Base-by-base conservation (phyloP, 257 asterid species). In the Dorcoceras hygrometricum region DNA sequence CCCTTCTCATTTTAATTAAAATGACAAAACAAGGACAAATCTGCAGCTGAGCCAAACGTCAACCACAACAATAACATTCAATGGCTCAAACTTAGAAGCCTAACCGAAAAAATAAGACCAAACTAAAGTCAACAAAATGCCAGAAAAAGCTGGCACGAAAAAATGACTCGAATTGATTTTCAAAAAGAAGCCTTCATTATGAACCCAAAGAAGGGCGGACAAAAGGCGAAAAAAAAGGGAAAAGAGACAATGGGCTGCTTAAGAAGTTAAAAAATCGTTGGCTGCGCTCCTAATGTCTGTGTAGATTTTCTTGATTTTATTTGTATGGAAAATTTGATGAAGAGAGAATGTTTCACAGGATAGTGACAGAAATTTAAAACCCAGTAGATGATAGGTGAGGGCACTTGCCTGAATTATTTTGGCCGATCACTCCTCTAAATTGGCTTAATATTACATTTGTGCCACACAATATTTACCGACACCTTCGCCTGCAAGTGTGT, bases 321-420 rank as follows among this genome's bases (percentile, higher is more conserved):
- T 20, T 57, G 24, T 5, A 66, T 6, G 31, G 55, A 70, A 66
- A 65, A 25, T 59, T 48, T 43, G 67, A 31, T 36, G 34, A 62
- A 53, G 57, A n/a, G n/a, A 57, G 74, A 83, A 75, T 77, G 77
- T 71, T 73, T 60, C 3, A 67, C 70, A 65, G 72, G 59, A 72
- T 65, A 62, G 59, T 43, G 61, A 69, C 65, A 53, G 72, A 36
- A 57, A 39, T 69, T 66, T 64, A 18, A 73, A 69, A 69, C 6
- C 58, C 31, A 34, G n/a, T 54, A 62, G 60, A 23, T 60, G 70
- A 46, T 18, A 56, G 59, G n/a, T 26, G 39, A 53, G 60, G 51
- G 69, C 26, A 53, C 57, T 54, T 31, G 7, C 48, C 18, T 43
- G 48, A 11, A 67, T 68, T 20, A 5, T 23, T 34, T 31, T 53